Evolutionary conservation across 352 stramenopile species (phyloP), one percentile per base, ranked within the genome.

Genomic region (Globisporangium camurandrum): DNA sequence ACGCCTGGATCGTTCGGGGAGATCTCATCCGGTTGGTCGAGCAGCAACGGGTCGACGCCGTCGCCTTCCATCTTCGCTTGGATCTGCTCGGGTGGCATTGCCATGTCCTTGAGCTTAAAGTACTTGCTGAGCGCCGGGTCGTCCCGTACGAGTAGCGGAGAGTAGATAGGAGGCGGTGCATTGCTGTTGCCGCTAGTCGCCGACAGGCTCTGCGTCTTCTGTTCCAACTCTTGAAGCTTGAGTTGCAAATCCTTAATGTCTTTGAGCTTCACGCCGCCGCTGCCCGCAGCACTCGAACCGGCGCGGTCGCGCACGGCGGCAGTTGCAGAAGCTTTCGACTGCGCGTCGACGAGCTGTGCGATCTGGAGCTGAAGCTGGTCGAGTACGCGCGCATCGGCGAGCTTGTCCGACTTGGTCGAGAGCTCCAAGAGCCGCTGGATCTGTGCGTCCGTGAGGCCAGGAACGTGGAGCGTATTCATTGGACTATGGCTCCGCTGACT

Each of bases 51-150:
- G 36, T 67, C 66, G 11, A 92, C 64, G 4, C 80, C 83, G 42
- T 93, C 80, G 2, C 65, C 59, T 45, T 84, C 61, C 77, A 94
- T 94, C 41, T 92, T 92, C 4, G 48, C 55, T 44, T 86, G 86
- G 57, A 94, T 88, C 50, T 92, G 75, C 2, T 92, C 83, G 0
- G 73, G 44, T 0, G 80, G 75, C 78, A 94, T 94, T 23, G 67
- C 62, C 67, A 92, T 80, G 26, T 70, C 61, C 48, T 89, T 85
- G 6, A 94, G 54, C 55, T 90, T 90, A 58, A 94, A 94, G 54
- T 92, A 94, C 33, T 85, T 89, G 11, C 63, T 61, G 34, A 88
- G 85, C 16, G 51, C 67, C 8, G 78, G 72, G 54, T 92, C 79
- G 39, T 89, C 71, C 42, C 78, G 83, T 17, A 91, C 75, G 2